These are phyloP conservation scores for Phycomyces nitens DNA, from an alignment of 192 early-diverging fungal genomes.

Conservation along the genomic window DNA sequence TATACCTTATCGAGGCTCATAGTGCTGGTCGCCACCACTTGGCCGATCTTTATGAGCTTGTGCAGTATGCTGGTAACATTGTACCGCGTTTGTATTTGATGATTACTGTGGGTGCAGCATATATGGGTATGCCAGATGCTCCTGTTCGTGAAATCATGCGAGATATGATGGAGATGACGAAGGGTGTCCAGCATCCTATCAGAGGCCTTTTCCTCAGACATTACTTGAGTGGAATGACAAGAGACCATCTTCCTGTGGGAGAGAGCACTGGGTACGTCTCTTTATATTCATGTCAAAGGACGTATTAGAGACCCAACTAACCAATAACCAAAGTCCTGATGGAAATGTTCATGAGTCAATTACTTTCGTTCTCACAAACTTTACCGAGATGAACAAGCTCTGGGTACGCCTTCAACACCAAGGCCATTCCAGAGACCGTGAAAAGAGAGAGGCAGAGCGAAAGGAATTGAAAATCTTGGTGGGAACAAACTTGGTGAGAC, in stretches of 20 bases:
- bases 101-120: slow-evolving; percentile 96
- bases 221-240: slow-evolving; percentile 91
- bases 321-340: slow-evolving; percentile 47
- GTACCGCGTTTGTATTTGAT: slow-evolving; percentile 97
- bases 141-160: slow-evolving; percentile 94
- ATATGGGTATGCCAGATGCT: slow-evolving; percentile 87
- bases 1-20: slow-evolving; percentile 88
- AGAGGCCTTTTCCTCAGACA: slow-evolving; percentile 95
- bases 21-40: slow-evolving; percentile 69
- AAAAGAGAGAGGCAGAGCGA: slow-evolving; percentile 94
- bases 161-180: slow-evolving; percentile 98
- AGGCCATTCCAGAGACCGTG: slow-evolving; percentile 90
- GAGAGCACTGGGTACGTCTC: not conserved
- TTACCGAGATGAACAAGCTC: slow-evolving; percentile 99
- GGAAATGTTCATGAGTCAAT: slow-evolving; percentile 90
- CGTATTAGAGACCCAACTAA: not conserved
- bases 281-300: too few species aligned
- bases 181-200: slow-evolving; percentile 98
- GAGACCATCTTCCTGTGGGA: slow-evolving; percentile 79
- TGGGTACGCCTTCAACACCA: slow-evolving; percentile 98
- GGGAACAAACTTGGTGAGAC: slow-evolving; percentile 94
- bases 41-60: slow-evolving; percentile 94
- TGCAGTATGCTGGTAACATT: slow-evolving; percentile 99
- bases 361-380: slow-evolving; percentile 93
- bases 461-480: slow-evolving; percentile 92